Evolutionary conservation across 805 yeast species (phyloP).

Genomic region (Candida succiphila): DNA sequence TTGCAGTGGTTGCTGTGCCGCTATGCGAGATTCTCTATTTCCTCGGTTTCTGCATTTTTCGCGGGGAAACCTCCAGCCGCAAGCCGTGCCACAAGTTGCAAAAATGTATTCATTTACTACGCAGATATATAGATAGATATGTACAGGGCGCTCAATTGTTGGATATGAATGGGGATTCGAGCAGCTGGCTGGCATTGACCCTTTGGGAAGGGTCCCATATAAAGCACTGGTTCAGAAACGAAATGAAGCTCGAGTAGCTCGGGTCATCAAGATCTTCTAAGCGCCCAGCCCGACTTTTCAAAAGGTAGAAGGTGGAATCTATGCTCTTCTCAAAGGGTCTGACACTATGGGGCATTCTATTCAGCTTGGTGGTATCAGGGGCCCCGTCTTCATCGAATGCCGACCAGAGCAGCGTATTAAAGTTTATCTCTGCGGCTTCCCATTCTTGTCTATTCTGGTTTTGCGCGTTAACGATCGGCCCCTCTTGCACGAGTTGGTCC

Average conservation of each 20-base stretch:
- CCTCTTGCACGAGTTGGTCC: conserved; percentile 23
- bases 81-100: too few relatives aligned
- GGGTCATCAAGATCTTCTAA: neutral
- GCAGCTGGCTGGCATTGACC: conserved; percentile 16
- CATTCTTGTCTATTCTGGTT: neutral
- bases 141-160: too few relatives aligned
- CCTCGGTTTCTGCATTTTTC: too few relatives aligned
- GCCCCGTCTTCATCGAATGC: conserved; percentile 23
- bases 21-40: too few relatives aligned
- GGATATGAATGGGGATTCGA: conserved; percentile 17
- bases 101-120: too few relatives aligned
- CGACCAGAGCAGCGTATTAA: conserved; percentile 25
- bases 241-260: conserved; percentile 11
- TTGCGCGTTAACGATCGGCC: conserved; percentile 17
- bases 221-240: conserved; percentile 20
- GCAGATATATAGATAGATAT: too few relatives aligned
- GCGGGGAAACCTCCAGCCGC: too few relatives aligned
- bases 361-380: conserved; percentile 11
- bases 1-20: too few relatives aligned
- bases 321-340: conserved; percentile 9
- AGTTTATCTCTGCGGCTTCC: conserved; percentile 8
- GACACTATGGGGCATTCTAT: conserved; percentile 8
- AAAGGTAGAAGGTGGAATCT: neutral
- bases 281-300: conserved; percentile 2
- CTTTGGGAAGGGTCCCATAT: conserved; percentile 27